These are phyloP conservation scores for Bifiguratus adelaidae DNA, from an alignment of 192 early-diverging fungal genomes.

Conservation along the genomic window DNA sequence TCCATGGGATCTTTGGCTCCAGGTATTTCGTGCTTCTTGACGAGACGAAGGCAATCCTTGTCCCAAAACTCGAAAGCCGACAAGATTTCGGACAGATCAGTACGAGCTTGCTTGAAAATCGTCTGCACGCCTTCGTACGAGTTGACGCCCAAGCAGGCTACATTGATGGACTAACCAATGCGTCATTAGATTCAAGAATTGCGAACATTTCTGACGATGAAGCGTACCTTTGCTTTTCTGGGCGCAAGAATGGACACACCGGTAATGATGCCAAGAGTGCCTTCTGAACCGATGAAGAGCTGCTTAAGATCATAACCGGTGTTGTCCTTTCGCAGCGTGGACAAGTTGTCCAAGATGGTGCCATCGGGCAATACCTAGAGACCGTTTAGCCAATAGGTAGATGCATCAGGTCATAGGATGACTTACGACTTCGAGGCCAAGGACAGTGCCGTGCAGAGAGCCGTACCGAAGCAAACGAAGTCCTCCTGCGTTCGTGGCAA, in stretches of 20 bases:
- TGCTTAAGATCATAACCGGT: constrained; percentile 98
- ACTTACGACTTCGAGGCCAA: constrained; percentile 82
- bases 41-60: constrained; percentile 49
- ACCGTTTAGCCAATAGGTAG: background rate
- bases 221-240: constrained; percentile 50
- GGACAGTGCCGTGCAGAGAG: constrained; percentile 90
- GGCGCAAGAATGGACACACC: constrained; percentile 87
- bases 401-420: too few relatives aligned
- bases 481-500: constrained; percentile 98
- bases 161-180: constrained; percentile 38
- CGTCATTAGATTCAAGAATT: background rate
- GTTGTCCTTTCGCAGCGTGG: constrained; percentile 91
- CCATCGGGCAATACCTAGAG: constrained; percentile 77
- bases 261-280: constrained; percentile 92
- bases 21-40: constrained; percentile 55
- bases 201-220: too few relatives aligned
- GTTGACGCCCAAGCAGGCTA: constrained; percentile 70
- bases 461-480: constrained; percentile 91
- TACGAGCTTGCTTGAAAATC: constrained; percentile 66
- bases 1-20: constrained; percentile 54
- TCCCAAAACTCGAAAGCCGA: constrained; percentile 99
- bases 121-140: constrained; percentile 73
- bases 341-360: constrained; percentile 73
- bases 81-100: constrained; percentile 82
- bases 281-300: constrained; percentile 97